Conservation (phyloP, 2,329 filamentous ascomycete species). For the Amauroascus niger region DNA sequence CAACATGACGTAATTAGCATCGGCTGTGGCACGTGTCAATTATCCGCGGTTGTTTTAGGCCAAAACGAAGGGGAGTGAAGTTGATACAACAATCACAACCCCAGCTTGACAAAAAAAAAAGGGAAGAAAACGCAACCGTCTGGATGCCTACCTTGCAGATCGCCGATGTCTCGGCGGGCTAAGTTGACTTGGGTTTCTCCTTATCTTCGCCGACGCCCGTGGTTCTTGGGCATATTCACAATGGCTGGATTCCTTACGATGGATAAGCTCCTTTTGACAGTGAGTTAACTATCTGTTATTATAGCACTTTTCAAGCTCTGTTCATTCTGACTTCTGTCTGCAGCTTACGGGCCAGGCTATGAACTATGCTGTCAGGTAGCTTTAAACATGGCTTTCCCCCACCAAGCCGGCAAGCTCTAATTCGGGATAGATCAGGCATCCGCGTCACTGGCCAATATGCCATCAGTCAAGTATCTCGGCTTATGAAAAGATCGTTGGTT, state of each 20-base stretch:
- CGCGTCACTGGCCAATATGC: conserved; percentile 77
- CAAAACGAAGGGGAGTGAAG: too few species aligned
- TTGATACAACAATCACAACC: not conserved
- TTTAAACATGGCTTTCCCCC: not conserved
- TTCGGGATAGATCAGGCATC: conserved; percentile 55
- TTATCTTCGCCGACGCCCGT: not conserved
- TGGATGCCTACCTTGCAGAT: too few species aligned
- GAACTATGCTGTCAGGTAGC: conserved; percentile 73
- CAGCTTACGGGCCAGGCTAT: conserved; percentile 67
- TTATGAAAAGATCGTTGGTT: conserved; percentile 51
- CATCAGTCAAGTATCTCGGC: conserved; percentile 66
- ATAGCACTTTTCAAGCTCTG: conserved; percentile 12
- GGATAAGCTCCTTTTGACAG: conserved; percentile 59
- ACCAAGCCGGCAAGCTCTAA: not conserved
- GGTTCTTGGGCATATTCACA: not conserved
- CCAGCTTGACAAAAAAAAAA: too few species aligned
- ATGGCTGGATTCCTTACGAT: conserved; percentile 40
- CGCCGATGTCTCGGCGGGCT: not conserved
- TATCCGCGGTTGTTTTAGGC: not conserved
- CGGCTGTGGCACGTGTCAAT: not conserved
- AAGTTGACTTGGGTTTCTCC: not conserved
- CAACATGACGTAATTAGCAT: conserved; percentile 2
- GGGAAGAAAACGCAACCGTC: too few species aligned
- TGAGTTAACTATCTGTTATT: conserved; percentile 25
- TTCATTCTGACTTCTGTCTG: conserved; percentile 16